Evolutionary conservation across 345 rosid genomes (phyloP).

Genomic region (Punica granatum): DNA sequence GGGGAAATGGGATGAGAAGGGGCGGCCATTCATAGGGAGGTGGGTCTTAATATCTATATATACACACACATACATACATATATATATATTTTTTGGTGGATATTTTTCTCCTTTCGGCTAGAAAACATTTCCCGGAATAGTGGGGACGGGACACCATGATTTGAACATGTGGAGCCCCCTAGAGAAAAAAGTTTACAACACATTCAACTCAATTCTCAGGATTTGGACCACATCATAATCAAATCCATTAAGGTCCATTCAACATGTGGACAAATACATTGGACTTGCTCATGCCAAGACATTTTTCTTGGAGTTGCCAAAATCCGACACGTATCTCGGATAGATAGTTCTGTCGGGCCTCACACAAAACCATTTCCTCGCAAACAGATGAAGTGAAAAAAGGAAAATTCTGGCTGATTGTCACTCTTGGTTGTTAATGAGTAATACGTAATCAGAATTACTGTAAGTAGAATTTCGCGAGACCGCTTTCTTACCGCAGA

Average conservation of each 20-base stretch:
- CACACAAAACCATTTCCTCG: background rate
- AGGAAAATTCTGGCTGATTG: no score
- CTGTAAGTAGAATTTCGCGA: no score
- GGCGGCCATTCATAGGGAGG: slow-evolving; percentile 5
- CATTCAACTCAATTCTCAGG: slow-evolving; percentile 1
- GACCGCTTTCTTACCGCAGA: no score
- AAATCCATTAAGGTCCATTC: slow-evolving; percentile 9
- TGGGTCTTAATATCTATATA: slow-evolving; percentile 10
- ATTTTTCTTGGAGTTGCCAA: background rate
- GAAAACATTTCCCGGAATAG: slow-evolving; percentile 25
- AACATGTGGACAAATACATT: slow-evolving; percentile 14
- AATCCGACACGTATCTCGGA: background rate
- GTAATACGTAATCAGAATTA: no score
- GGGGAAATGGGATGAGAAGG: slow-evolving; percentile 13
- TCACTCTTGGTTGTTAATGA: no score
- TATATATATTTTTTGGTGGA: slow-evolving; percentile 7
- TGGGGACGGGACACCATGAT: slow-evolving; percentile 40
- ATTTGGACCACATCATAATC: slow-evolving; percentile 31
- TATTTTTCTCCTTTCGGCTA: slow-evolving; percentile 12
- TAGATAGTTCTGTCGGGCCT: background rate
- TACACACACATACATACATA: slow-evolving; percentile 8
- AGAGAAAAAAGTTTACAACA: background rate
- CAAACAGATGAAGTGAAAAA: background rate
- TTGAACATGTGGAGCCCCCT: slow-evolving; percentile 13
- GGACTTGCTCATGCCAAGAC: slow-evolving; percentile 4